Evolutionary conservation across 2,329 filamentous ascomycete species (phyloP).

Genomic region (Cercospora sp.): DNA sequence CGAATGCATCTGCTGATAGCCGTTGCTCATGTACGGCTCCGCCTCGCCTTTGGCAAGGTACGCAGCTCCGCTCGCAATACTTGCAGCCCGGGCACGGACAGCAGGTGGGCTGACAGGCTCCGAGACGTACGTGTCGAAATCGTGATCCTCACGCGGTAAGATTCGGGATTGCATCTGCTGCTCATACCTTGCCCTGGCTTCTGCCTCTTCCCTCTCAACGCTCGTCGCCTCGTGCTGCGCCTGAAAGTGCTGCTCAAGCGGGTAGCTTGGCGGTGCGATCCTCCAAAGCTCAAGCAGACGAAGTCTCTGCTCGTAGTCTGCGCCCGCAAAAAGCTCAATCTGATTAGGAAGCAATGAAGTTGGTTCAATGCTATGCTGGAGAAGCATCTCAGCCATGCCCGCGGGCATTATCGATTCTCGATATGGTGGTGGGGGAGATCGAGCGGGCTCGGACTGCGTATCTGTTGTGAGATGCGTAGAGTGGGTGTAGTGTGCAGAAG

Average conservation of each 20-base stretch:
- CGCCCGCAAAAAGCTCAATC: conserved; percentile 74
- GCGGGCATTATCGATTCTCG: conserved; percentile 32
- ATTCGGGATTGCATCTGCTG: conserved; percentile 29
- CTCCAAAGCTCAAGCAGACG: conserved; percentile 83
- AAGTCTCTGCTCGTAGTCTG: conserved; percentile 68
- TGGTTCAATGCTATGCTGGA: conserved; percentile 69
- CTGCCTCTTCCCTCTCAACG: conserved; percentile 55
- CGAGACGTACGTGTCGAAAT: conserved; percentile 31
- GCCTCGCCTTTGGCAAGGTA: conserved; percentile 40
- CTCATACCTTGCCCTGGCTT: conserved; percentile 60
- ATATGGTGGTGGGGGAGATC: conserved; percentile 37
- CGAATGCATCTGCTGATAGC: conserved; percentile 65
- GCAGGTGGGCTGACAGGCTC: conserved; percentile 34
- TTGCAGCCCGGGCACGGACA: conserved; percentile 34
- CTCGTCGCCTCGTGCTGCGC: conserved; percentile 61
- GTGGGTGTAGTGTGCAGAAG: conserved; percentile 82
- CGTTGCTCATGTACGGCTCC: conserved; percentile 82
- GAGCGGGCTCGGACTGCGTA: conserved; percentile 37
- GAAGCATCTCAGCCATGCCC: conserved; percentile 51
- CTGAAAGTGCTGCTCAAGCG: conserved; percentile 41
- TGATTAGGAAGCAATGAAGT: conserved; percentile 70
- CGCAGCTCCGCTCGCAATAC: conserved; percentile 28
- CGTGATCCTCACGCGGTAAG: conserved; percentile 25
- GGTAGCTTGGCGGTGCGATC: conserved; percentile 68
- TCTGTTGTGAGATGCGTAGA: conserved; percentile 64